Evolutionary conservation across 352 stramenopile genomes (phyloP).

Genomic region (Phytopythium chamaehyphon): DNA sequence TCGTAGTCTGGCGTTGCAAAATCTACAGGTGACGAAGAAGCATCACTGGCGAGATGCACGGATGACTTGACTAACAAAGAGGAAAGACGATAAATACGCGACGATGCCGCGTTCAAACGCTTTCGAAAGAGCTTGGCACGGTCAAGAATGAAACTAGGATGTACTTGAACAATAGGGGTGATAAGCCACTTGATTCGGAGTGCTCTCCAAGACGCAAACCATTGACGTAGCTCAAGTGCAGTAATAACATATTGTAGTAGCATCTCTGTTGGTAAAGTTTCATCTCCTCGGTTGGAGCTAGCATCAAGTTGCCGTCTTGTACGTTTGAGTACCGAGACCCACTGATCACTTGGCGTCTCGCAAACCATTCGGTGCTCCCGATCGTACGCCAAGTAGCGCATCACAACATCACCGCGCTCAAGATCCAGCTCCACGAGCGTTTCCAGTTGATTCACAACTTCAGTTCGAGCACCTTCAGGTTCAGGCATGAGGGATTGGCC

Average conservation of each 20-base stretch:
- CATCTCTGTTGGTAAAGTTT: constrained; percentile 36
- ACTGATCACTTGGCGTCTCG: constrained; percentile 17
- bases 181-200: constrained; percentile 45
- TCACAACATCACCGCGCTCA: constrained; percentile 36
- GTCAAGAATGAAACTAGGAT: constrained; percentile 45
- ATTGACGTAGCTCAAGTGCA: constrained; percentile 50
- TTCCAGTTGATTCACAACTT: constrained; percentile 41
- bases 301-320: not conserved
- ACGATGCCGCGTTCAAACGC: constrained; percentile 34
- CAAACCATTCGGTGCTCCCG: constrained; percentile 32
- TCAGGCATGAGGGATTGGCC: constrained; percentile 5
- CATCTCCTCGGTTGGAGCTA: not conserved
- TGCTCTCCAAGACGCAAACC: constrained; percentile 45
- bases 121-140: constrained; percentile 58
- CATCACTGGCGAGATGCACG: constrained; percentile 3
- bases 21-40: constrained; percentile 6
- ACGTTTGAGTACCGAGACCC: not conserved
- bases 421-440: constrained; percentile 42
- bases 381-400: constrained; percentile 41
- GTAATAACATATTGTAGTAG: constrained; percentile 51
- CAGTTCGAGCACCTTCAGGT: not conserved
- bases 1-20: constrained; percentile 17
- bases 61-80: constrained; percentile 8
- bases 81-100: constrained; percentile 20
- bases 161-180: constrained; percentile 29